phyloP scores from a whole-genome alignment of 1,284 basidiomycete genomes.

The Veloporphyrellus conicus region DNA sequence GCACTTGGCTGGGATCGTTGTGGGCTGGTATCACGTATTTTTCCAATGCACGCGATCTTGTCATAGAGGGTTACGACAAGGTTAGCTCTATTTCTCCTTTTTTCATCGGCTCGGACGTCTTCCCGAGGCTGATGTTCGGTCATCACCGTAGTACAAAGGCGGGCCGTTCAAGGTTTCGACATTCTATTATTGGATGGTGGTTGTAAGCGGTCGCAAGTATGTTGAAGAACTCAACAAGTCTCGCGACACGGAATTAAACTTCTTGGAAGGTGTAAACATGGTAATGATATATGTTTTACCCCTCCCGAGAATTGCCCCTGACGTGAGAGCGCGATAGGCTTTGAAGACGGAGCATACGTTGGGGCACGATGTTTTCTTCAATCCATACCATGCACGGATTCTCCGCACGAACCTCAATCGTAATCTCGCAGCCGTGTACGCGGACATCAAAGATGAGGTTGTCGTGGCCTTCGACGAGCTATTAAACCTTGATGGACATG shows the following conservation, averaged over 20 bases:
- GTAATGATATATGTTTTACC: background rate
- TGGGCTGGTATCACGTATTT: background rate
- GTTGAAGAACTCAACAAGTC: background rate
- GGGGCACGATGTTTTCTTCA: background rate
- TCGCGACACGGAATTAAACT: background rate
- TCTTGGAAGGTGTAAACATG: background rate
- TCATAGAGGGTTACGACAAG: background rate
- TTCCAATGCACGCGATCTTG: background rate
- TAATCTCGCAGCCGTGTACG: too few species aligned
- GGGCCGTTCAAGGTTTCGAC: background rate
- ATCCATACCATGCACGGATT: too few species aligned
- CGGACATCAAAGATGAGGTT: too few species aligned
- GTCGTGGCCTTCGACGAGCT: too few species aligned
- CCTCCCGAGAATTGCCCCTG: too few species aligned
- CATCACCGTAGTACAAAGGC: background rate
- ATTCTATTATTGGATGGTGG: background rate
- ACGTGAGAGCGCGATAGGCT: background rate
- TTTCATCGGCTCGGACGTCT: too few species aligned
- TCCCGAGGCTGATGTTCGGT: background rate
- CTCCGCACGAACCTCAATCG: too few species aligned
- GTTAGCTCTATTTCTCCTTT: background rate
- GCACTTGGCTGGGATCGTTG: background rate
- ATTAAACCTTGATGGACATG: too few species aligned
- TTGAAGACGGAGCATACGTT: background rate
- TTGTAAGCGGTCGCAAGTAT: background rate